Percentiles rank a stretch among this genome's conserved stretches.
These are phyloP conservation scores for Incumbomyces delicatus DNA, from an alignment of 2,329 filamentous ascomycete species.

Conservation along the genomic window DNA sequence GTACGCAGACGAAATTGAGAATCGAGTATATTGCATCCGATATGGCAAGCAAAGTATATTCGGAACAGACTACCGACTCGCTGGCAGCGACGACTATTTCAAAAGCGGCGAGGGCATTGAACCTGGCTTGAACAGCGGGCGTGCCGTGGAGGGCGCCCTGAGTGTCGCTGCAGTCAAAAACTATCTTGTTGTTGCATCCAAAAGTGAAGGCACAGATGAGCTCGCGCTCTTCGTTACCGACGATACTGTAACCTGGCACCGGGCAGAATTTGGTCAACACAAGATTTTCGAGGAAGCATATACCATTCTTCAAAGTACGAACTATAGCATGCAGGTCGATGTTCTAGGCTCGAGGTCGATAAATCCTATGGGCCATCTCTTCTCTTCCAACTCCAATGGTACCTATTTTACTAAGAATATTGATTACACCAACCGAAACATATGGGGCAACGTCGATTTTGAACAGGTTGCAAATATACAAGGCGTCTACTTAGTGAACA, in stretches of 20 bases:
- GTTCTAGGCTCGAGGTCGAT: constrained; percentile 62
- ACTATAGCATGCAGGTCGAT: constrained; percentile 95
- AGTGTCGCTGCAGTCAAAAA: constrained; percentile 77
- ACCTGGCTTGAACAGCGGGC: constrained; percentile 63
- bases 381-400: constrained; percentile 95
- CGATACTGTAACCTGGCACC: constrained; percentile 78
- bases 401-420: constrained; percentile 91
- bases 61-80: constrained; percentile 64
- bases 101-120: constrained; percentile 50
- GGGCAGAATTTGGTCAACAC: constrained; percentile 79
- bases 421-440: constrained; percentile 81
- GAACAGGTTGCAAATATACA: constrained; percentile 89
- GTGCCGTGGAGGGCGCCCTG: constrained; percentile 67
- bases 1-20: constrained; percentile 50
- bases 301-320: constrained; percentile 88
- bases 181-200: constrained; percentile 74
- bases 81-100: constrained; percentile 81
- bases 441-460: constrained; percentile 73
- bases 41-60: constrained; percentile 61
- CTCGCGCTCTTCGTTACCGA: constrained; percentile 84
- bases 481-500: constrained; percentile 83
- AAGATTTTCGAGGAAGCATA: constrained; percentile 78
- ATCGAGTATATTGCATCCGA: constrained; percentile 71
- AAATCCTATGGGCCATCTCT: constrained; percentile 72
- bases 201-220: constrained; percentile 71